Base-by-base conservation (phyloP, 1,284 basidiomycete species). In the Ceratobasidium sp. region DNA sequence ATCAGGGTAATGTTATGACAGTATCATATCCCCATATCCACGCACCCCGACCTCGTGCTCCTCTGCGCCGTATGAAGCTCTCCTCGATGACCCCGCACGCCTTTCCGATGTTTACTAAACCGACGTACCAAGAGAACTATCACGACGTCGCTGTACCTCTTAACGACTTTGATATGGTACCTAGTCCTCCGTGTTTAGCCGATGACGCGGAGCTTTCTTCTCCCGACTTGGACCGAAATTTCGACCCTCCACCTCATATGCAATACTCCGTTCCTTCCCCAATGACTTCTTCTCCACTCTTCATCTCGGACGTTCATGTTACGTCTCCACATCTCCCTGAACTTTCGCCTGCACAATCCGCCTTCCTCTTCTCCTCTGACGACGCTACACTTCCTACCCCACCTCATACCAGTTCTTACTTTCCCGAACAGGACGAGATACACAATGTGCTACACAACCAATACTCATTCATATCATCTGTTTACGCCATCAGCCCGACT, bases 401-500 rank as follows among this genome's bases (percentile, higher is more conserved):
- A 26, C 49, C 63, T 26, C 73, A 56, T 40, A 49, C 18, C 28
- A 44, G 13, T 13, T 23, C 42, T 23, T 3, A 66, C 28, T 40
- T 51, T 44, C 2, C 26, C 15, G 60, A 64, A 51, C 46, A 33
- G 23, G 63, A 67, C 39, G 61, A 46, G 44, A 56, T 46, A 40
- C 46, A 56, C 23, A 39, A 23, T 51, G 53, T 39, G 10, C 39
- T 56, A 28, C 40, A 15, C 20, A 44, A 18, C 28, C 46, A 46
- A 40, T 33, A 67, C 51, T 28, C 63, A 28, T 76, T 76, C n/a
- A 23, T 64, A 12, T 10, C 63, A 7, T 58, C 73, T 9, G 53
- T 76, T 23, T 76, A 76, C 49, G 39, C 61, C 3, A 53, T 33
- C 51, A 76, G 73, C 18, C 73, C 73, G 10, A 44, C 63, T 18